phyloP scores from a whole-genome alignment of 805 yeast genomes.

The Candida golubevii region DNA sequence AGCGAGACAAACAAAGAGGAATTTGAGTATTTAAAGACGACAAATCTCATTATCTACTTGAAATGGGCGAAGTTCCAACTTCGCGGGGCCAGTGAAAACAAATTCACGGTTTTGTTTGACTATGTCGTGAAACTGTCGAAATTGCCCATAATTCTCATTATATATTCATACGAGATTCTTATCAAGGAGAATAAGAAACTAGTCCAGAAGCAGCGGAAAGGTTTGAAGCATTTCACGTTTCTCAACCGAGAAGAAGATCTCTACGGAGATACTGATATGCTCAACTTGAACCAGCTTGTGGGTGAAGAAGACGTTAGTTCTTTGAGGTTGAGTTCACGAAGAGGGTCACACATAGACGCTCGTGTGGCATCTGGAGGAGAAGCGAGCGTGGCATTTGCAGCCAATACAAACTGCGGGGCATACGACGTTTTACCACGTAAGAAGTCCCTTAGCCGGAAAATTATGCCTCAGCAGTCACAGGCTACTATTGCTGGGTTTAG shows the following conservation, averaged over 20 bases:
- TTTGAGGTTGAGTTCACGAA: slow-evolving; percentile 22
- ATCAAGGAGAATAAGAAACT: slow-evolving; percentile 17
- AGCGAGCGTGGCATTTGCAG: slow-evolving; percentile 3
- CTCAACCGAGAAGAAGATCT: slow-evolving; percentile 29
- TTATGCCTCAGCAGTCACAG: slow-evolving; percentile 29
- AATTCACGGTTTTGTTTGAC: slow-evolving; percentile 11
- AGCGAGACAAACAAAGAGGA: slow-evolving; percentile 32
- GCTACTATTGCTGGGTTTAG: slow-evolving; percentile 32
- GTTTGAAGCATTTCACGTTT: slow-evolving; percentile 34
- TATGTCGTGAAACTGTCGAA: slow-evolving; percentile 27
- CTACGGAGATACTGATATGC: slow-evolving; percentile 28
- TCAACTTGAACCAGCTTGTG: slow-evolving; percentile 15
- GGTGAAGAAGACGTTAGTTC: slow-evolving; percentile 24
- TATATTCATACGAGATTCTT: slow-evolving; percentile 31
- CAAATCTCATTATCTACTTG: slow-evolving; percentile 35
- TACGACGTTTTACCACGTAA: neutral
- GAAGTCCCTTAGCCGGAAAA: neutral
- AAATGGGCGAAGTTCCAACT: slow-evolving; percentile 25
- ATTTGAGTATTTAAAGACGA: slow-evolving; percentile 37
- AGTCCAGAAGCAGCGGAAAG: slow-evolving; percentile 16
- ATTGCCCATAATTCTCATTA: slow-evolving; percentile 31
- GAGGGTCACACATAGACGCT: slow-evolving; percentile 21
- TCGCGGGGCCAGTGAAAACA: slow-evolving; percentile 9
- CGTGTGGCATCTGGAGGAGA: slow-evolving; percentile 5
- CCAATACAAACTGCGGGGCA: neutral